phyloP scores from a whole-genome alignment of 768 basidiomycete genomes.

The Pisolithus tinctorius region DNA sequence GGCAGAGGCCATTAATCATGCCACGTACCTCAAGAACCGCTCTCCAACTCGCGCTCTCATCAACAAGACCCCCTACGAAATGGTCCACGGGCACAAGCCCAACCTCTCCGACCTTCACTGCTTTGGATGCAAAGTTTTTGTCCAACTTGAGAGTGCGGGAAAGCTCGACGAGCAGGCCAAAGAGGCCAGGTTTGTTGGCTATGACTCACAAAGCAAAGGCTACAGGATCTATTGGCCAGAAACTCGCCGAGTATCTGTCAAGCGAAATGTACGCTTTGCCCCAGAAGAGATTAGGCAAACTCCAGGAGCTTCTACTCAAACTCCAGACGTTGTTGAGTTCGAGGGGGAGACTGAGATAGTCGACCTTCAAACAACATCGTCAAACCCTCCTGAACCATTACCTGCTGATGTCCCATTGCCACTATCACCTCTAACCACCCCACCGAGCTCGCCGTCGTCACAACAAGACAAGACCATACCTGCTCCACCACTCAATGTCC shows the following conservation, averaged over 20 bases:
- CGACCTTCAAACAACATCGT: background rate
- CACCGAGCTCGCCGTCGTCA: too few relatives aligned
- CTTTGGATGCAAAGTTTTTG: background rate
- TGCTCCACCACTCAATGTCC: too few relatives aligned
- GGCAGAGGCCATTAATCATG: constrained; percentile 11
- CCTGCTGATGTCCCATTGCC: too few relatives aligned
- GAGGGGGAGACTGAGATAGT: constrained; percentile 7
- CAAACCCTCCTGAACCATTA: background rate
- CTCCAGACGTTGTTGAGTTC: constrained; percentile 7
- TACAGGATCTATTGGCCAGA: constrained; percentile 16
- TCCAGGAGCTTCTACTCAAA: too few relatives aligned
- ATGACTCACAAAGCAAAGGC: constrained; percentile 10
- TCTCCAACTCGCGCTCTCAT: too few relatives aligned
- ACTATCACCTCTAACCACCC: too few relatives aligned
- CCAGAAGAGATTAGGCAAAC: background rate
- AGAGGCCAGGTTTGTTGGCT: constrained; percentile 8
- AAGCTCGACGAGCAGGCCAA: constrained; percentile 8
- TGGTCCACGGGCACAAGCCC: too few relatives aligned
- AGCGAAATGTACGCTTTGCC: constrained; percentile 10
- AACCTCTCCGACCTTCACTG: too few relatives aligned
- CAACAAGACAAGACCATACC: too few relatives aligned
- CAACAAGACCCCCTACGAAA: too few relatives aligned
- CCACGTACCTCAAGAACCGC: too few relatives aligned
- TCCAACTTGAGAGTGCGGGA: constrained; percentile 1
- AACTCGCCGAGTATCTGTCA: constrained; percentile 5